Evolutionary conservation across 805 yeast species (phyloP), one percentile per base, ranked within the genome.

Genomic region (Yarrowia yakushimensis): DNA sequence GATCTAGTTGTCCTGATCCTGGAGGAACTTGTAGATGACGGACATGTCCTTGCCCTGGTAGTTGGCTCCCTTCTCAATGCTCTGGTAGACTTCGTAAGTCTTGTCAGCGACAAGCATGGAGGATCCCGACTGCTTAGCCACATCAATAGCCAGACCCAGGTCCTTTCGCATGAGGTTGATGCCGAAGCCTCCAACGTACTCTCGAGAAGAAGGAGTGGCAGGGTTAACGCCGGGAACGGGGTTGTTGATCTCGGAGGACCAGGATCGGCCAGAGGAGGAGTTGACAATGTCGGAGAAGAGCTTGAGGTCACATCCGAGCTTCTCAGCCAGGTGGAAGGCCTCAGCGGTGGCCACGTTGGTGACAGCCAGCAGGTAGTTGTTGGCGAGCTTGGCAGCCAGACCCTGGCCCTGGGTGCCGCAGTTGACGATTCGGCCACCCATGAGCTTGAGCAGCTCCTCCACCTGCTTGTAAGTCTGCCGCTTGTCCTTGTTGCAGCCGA

Each of bases 211-310:
- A 4, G 85, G 85, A 60, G 81, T 79, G 31, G 72, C 73, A 1
- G 79, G 76, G 65, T 77, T 76, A 8, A 78, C 78, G 8, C 81
- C 81, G 0, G 79, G 78, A 41, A 82, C 82, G 1, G 85, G 85
- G 68, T 81, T 80, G 69, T 81, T 81, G 68, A 79, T 82, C 30
- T 78, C 82, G 3, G 81, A 73, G 13, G 84, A 81, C 85, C 85
- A 81, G 3, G 81, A 73, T 67, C 80, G 77, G 17, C 85, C 85
- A 7, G 84, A 78, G 12, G 83, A 79, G 3, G 79, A 81, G 31
- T 82, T 72, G 17, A 82, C 82, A 62, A 81, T 73, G 54, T 79
- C 77, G 28, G 83, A 80, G 67, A 80, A 81, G 63, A 74, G 71
- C 42, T 76, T 69, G 69, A 80, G 71, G 68, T 82, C 77, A 63